Conservation (phyloP, 495 filamentous ascomycete species). For the Aspergillus homomorphus region DNA sequence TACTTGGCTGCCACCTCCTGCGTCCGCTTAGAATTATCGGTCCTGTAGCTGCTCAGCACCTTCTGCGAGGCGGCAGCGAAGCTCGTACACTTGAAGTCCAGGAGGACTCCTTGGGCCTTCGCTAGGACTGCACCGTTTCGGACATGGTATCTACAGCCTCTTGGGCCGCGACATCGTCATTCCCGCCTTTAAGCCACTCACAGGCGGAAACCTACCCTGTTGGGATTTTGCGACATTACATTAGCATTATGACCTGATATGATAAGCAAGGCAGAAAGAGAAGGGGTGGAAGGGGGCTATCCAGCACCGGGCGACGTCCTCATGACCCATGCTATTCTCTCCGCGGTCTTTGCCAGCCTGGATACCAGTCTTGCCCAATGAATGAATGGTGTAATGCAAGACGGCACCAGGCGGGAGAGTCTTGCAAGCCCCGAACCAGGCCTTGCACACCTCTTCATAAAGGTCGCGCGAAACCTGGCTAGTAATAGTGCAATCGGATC, state of each 20-base stretch:
- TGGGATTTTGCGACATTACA: neutral
- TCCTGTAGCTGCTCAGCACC: constrained; percentile 40
- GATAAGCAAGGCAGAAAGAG: neutral
- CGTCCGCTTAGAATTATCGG: constrained; percentile 30
- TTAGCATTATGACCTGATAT: neutral
- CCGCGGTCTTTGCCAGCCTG: constrained; percentile 18
- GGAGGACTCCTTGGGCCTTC: constrained; percentile 11
- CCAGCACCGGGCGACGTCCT: constrained; percentile 15
- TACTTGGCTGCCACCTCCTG: constrained; percentile 35
- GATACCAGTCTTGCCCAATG: constrained; percentile 12
- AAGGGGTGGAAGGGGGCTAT: neutral
- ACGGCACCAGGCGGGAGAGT: constrained; percentile 7
- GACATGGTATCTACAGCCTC: constrained; percentile 2
- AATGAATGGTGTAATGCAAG: constrained; percentile 16
- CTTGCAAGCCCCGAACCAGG: constrained; percentile 7
- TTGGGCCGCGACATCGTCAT: neutral
- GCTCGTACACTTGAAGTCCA: constrained; percentile 13
- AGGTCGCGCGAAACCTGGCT: constrained; percentile 16
- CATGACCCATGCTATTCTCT: constrained; percentile 18
- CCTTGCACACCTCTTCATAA: constrained; percentile 16
- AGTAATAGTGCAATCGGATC: constrained; percentile 14
- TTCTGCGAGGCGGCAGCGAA: constrained; percentile 30
- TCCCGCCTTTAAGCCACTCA: constrained; percentile 1
- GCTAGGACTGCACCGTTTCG: constrained; percentile 4
- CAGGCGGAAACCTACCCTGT: constrained; percentile 9